phyloP scores from a whole-genome alignment of 495 filamentous ascomycete genomes.

The Lasiosphaeria ovina region DNA sequence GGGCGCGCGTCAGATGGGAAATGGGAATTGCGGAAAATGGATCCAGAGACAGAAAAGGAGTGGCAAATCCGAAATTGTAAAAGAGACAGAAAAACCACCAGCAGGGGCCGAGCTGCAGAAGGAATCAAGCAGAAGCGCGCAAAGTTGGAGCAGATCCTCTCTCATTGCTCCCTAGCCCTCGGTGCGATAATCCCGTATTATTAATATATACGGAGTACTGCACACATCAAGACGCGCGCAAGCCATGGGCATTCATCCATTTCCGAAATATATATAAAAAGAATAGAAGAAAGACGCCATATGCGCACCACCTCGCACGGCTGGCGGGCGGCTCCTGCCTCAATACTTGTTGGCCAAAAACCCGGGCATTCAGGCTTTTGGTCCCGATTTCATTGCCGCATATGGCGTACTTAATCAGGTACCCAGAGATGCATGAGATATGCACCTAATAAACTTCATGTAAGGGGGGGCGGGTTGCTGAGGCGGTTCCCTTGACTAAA shows the following conservation, averaged over 20 bases:
- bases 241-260: no score
- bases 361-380: background rate
- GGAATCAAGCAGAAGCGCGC: no score
- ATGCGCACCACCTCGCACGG: background rate
- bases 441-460: no score
- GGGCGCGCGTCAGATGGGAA: background rate
- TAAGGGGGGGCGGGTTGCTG: slow-evolving; percentile 17
- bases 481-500: slow-evolving; percentile 14
- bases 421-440: background rate
- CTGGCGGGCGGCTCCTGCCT: background rate
- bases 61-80: no score
- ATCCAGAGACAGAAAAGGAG: no score
- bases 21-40: no score
- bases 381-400: background rate
- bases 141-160: no score
- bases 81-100: no score
- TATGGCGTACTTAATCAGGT: background rate
- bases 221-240: no score
- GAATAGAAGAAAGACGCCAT: background rate
- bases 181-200: background rate
- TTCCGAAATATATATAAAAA: background rate
- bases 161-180: no score
- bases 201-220: slow-evolving; percentile 6
- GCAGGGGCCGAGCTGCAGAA: no score
- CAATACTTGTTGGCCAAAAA: background rate